Percentiles rank a stretch among this genome's conserved stretches.
Conservation (phyloP, 2,329 filamentous ascomycete species). For the Hypomyces rosellus region DNA sequence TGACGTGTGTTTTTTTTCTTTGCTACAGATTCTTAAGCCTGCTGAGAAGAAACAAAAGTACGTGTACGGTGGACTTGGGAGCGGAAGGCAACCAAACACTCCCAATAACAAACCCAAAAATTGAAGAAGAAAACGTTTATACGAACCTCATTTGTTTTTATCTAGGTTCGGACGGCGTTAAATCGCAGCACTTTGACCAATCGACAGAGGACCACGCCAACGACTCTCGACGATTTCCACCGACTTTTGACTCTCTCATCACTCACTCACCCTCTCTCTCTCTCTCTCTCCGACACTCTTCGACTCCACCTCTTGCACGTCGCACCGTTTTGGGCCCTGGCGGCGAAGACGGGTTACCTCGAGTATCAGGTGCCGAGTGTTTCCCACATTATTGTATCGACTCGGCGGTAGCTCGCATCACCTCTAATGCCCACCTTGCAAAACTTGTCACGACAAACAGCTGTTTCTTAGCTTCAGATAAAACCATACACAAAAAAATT, state of each 20-base stretch:
- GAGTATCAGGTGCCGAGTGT: slow-evolving; percentile 9
- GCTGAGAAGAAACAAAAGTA: slow-evolving; percentile 99
- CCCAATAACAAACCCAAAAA: slow-evolving; percentile 18
- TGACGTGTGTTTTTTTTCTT: neutral
- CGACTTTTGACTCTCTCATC: slow-evolving; percentile 6
- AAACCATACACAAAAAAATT: slow-evolving; percentile 26
- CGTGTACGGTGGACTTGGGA: slow-evolving; percentile 69
- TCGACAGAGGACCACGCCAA: slow-evolving; percentile 19
- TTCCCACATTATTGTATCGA: slow-evolving; percentile 12
- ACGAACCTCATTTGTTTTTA: slow-evolving; percentile 61
- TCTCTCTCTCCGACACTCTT: slow-evolving; percentile 12
- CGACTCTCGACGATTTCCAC: slow-evolving; percentile 11
- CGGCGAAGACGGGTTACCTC: slow-evolving; percentile 10
- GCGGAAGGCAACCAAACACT: slow-evolving; percentile 28
- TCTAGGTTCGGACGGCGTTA: slow-evolving; percentile 97
- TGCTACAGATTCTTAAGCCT: slow-evolving; percentile 83
- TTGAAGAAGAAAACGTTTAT: slow-evolving; percentile 32
- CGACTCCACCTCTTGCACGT: slow-evolving; percentile 13
- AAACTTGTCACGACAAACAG: slow-evolving; percentile 35
- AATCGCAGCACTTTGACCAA: slow-evolving; percentile 25
- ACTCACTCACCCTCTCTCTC: no score
- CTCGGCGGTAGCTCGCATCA: slow-evolving; percentile 19
- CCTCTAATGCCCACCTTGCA: slow-evolving; percentile 33
- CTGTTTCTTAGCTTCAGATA: slow-evolving; percentile 38
- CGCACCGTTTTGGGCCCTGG: slow-evolving; percentile 11